Conservation (phyloP, 306 rosid species). For the Medicago lupulina region DNA sequence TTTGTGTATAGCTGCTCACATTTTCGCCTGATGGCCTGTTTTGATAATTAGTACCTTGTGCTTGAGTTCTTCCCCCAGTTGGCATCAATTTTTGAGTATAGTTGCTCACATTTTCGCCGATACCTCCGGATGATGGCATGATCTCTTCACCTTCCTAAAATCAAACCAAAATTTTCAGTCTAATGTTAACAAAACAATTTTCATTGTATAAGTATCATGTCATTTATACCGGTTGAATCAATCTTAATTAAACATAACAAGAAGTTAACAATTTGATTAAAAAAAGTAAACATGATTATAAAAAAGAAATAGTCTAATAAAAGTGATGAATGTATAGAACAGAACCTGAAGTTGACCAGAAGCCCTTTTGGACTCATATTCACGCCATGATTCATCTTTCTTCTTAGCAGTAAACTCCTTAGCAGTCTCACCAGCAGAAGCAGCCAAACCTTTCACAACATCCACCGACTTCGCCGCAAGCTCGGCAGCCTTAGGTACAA, state of each 20-base stretch:
- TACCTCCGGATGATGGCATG: slow-evolving; percentile 37
- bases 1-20: slow-evolving; percentile 23
- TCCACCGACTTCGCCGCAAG: slow-evolving; percentile 55
- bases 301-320: not conserved
- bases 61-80: not conserved
- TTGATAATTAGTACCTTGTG: no score
- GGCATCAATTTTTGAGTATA: slow-evolving; percentile 16
- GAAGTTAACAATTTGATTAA: not conserved
- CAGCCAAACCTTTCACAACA: slow-evolving; percentile 56
- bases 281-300: not conserved
- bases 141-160: slow-evolving; percentile 39
- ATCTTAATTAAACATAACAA: not conserved
- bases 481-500: slow-evolving; percentile 58
- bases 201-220: no score
- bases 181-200: not conserved
- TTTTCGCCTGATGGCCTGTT: not conserved
- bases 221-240: no score
- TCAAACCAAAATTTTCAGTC: slow-evolving; percentile 33
- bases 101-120: slow-evolving; percentile 37
- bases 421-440: slow-evolving; percentile 64
- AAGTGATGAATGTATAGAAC: not conserved
- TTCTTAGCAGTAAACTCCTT: slow-evolving; percentile 77
- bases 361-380: slow-evolving; percentile 46
- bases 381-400: slow-evolving; percentile 67
- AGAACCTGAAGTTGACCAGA: slow-evolving; percentile 45